Evolutionary conservation across 139 green algal genomes (phyloP), one percentile per base, ranked within the genome.

Genomic region (Asterochloris erici): DNA sequence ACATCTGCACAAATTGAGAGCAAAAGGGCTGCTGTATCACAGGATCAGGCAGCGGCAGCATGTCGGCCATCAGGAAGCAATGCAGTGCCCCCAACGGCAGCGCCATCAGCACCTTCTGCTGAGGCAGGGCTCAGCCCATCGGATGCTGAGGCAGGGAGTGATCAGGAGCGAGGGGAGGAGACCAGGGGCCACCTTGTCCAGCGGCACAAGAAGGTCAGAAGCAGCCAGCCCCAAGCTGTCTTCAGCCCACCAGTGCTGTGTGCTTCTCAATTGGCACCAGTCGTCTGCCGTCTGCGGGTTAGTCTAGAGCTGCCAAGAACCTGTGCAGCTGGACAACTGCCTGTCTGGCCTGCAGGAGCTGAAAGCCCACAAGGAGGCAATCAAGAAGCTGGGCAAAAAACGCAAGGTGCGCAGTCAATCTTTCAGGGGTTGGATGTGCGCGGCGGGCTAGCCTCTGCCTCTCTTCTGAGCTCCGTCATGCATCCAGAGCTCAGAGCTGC

Each of bases 351-450:
- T 78, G 71, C 88, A 95, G 93, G 94, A 97, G 83, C 29, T 93
- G 77, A 88, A 90, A 73, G 85, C 89, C 0, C 84, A 93, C 68
- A 97, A 97, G 86, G 94, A 96, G 63, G 80, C 87, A 19, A 27
- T 91, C 16, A 92, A 94, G 79, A 89, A 90, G 61, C 78, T 93
- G 63, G 92, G 92, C 27, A 95, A 94, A 85, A 96, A 96, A 84
- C 90, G 85, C 61, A 95, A 94, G 89, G 92, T 93, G 63, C 9
- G 85, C 26, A 63, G 63, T 63, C 13, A 2, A 2, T 71, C 19
- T 71, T 21, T 23, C 66, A 71, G 21, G 21, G 21, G 17, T 71
- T 71, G 9, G 63, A 13, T 26, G 19, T 13, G 66, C 21, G 21
- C 19, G 19, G 19, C 19, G 2, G 19, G 21, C 26, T 47, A 19